Base-by-base conservation (phyloP, 2,329 filamentous ascomycete species). In the Fusarium humuli region DNA sequence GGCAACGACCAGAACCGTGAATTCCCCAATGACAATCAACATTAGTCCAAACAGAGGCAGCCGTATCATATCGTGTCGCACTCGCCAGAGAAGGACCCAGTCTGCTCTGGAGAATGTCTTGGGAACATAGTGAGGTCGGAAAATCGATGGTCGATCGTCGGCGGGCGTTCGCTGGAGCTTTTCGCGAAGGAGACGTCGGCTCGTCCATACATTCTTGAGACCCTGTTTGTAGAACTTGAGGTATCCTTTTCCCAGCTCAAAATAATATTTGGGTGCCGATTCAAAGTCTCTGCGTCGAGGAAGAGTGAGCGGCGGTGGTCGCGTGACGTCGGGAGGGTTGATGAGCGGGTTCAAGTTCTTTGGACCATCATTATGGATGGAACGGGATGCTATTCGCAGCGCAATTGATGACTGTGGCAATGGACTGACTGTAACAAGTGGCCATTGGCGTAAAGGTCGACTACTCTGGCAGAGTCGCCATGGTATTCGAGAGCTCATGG, bases 191-290 rank as follows among this genome's bases (percentile, higher is more conserved):
- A 86, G 84, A 23, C 82, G 77, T 49, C 87, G 85, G 72, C 97
- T 97, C 63, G 83, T 81, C 78, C 89, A 90, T 54, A 97, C 90
- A 73, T 91, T 89, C 76, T 90, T 90, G 32, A 97, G 81, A 20
- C 94, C 95, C 2, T 88, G 86, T 81, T 96, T 97, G 88, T 98
- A 98, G 86, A 98, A 98, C 37, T 81, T 80, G 12, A 92, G 79
- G 80, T 97, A 97, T 54, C 92, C 89, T 78, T 92, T 91, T 67
- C 93, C 95, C 29, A 90, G 81, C 45, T 81, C 78, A 75, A 88
- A 87, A 67, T 88, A 83, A 81, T 92, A 87, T 48, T 70, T 73
- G 10, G 74, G 72, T 3, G 70, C 67, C 18, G 78, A 80, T 22
- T 77, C 70, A 20, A 75, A 75, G 40, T 79, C 75, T 58, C 80